Percentiles rank a stretch among this genome's conserved stretches.
phyloP scores from a whole-genome alignment of 73 alveolate species.

The Paramecium sexaurelia region DNA sequence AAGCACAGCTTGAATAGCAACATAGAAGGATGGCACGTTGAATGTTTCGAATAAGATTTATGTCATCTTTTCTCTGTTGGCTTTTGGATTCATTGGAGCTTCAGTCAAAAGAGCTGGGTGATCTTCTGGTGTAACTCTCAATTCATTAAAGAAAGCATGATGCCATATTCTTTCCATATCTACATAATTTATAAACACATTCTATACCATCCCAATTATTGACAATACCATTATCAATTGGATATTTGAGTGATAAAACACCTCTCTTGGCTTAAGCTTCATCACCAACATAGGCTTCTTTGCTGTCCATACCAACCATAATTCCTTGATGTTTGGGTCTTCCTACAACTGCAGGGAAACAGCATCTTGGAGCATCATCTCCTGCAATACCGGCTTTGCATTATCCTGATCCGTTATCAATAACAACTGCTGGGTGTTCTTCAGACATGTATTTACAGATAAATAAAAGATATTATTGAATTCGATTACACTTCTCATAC shows the following conservation, averaged over 20 bases:
- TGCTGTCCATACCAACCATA: conserved; percentile 97
- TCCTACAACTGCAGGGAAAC: conserved; percentile 99
- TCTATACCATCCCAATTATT: conserved; percentile 90
- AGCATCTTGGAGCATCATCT: conserved; percentile 96
- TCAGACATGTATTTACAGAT: conserved; percentile 30
- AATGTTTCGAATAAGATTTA: conserved; percentile 96
- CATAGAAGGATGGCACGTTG: conserved; percentile 96
- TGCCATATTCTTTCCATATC: conserved; percentile 97
- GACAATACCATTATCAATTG: conserved; percentile 94
- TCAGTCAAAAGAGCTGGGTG: conserved; percentile 91
- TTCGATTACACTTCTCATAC: background rate
- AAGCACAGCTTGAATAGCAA: conserved; percentile 95
- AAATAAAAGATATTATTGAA: conserved; percentile 27
- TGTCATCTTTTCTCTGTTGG: conserved; percentile 87
- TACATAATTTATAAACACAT: background rate
- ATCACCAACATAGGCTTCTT: conserved; percentile 97
- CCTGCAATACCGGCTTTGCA: conserved; percentile 98
- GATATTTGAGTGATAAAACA: conserved; percentile 92
- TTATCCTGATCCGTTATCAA: conserved; percentile 79
- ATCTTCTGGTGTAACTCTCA: conserved; percentile 95
- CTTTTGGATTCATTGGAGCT: conserved; percentile 91
- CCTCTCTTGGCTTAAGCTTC: conserved; percentile 99
- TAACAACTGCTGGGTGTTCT: conserved; percentile 65
- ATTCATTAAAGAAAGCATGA: conserved; percentile 95
- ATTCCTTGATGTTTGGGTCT: conserved; percentile 98